Evolutionary conservation across 345 rosid genomes (phyloP).

Genomic region (Nephelium lappaceum): DNA sequence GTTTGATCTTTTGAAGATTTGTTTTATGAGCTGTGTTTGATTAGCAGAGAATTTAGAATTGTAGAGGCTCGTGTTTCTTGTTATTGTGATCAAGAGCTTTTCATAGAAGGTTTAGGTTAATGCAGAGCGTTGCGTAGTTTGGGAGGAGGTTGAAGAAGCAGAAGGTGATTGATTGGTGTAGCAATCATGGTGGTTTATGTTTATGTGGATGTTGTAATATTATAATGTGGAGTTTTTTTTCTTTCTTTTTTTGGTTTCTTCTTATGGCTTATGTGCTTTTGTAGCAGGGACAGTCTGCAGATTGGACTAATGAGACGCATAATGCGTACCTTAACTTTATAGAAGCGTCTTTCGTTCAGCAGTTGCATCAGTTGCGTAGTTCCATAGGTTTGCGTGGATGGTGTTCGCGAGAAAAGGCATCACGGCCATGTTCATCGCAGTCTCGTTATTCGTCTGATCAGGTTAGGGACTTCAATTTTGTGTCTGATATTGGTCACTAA

Average conservation of each 20-base stretch:
- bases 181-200: neutral
- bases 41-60: neutral
- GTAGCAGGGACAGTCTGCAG: slow-evolving; percentile 45
- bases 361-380: slow-evolving; percentile 55
- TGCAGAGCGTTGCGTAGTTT: neutral
- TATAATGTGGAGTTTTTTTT: neutral
- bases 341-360: slow-evolving; percentile 72
- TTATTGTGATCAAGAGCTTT: neutral
- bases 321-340: slow-evolving; percentile 50
- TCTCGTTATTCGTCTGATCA: slow-evolving; percentile 34
- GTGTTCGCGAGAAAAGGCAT: slow-evolving; percentile 20
- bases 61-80: neutral
- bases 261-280: neutral
- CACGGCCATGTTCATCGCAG: slow-evolving; percentile 26
- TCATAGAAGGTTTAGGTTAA: slow-evolving; percentile 8
- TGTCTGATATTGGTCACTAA: slow-evolving; percentile 1
- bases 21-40: neutral
- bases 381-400: slow-evolving; percentile 29
- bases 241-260: slow-evolving; percentile 1
- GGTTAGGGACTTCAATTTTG: slow-evolving; percentile 42
- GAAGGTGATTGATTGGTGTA: neutral
- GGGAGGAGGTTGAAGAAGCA: slow-evolving; percentile 8
- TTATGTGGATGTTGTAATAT: slow-evolving; percentile 4
- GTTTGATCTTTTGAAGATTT: neutral
- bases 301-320: slow-evolving; percentile 85